These are phyloP conservation scores for Juglanconis oblonga DNA, from an alignment of 2,329 filamentous ascomycete genomes.

Conservation along the genomic window DNA sequence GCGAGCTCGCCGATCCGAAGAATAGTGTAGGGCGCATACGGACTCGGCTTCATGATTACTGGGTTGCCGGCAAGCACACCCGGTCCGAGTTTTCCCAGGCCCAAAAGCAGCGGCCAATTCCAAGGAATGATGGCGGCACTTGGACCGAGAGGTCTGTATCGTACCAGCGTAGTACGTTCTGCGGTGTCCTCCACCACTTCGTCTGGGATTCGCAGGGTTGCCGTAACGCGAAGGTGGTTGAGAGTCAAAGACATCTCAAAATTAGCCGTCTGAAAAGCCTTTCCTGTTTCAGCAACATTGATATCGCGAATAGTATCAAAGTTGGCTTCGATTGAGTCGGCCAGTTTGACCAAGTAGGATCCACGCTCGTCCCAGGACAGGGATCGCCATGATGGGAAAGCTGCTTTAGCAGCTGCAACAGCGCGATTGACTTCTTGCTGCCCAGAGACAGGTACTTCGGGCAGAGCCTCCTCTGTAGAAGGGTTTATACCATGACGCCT, in stretches of 20 bases:
- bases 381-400: conserved; percentile 41
- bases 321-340: conserved; percentile 17
- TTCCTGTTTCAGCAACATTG: conserved; percentile 18
- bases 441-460: conserved; percentile 45
- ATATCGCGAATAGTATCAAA: conserved; percentile 15
- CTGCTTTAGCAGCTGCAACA: conserved; percentile 42
- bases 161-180: conserved; percentile 8
- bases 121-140: conserved; percentile 48
- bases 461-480: conserved; percentile 43
- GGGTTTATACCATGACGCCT: conserved; percentile 48
- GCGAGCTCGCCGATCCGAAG: conserved; percentile 61
- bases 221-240: conserved; percentile 12
- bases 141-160: conserved; percentile 34
- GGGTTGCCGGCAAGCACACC: conserved; percentile 49
- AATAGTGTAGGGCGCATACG: conserved; percentile 54
- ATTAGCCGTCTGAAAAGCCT: conserved; percentile 14
- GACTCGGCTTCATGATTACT: conserved; percentile 56
- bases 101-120: conserved; percentile 33
- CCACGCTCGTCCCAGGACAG: conserved; percentile 18
- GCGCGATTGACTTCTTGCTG: conserved; percentile 45
- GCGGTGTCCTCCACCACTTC: conserved; percentile 16
- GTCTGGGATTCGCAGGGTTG: conserved; percentile 16
- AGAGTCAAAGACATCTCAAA: conserved; percentile 17
- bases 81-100: conserved; percentile 47
- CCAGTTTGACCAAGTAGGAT: conserved; percentile 7